Conservation (phyloP, 2,329 filamentous ascomycete genomes). For the Cordyceps cateniannulata region DNA sequence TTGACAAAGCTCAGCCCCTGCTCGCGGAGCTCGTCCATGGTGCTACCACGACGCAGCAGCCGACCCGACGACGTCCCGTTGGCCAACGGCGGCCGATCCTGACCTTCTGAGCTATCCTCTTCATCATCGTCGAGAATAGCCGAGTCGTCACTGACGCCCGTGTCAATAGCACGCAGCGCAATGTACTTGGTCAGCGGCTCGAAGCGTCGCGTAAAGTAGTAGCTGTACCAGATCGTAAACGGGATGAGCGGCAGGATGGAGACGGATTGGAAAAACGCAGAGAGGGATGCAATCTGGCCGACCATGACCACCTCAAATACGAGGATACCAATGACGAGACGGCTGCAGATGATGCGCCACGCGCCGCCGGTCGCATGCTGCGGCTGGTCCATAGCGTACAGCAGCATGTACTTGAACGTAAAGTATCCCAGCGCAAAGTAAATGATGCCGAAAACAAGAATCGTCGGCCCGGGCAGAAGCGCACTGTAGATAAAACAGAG, state of each 20-base stretch:
- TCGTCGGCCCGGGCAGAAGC: slow-evolving; percentile 69
- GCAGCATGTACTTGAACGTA: slow-evolving; percentile 92
- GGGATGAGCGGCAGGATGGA: slow-evolving; percentile 71
- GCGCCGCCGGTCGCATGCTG: slow-evolving; percentile 89
- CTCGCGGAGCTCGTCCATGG: slow-evolving; percentile 66
- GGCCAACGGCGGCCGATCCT: not conserved
- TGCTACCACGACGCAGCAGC: slow-evolving; percentile 50
- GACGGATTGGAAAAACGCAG: slow-evolving; percentile 65
- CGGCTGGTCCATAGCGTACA: slow-evolving; percentile 97
- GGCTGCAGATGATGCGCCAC: slow-evolving; percentile 95
- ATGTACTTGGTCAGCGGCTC: slow-evolving; percentile 90
- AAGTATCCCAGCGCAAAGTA: slow-evolving; percentile 83
- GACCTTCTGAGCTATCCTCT: slow-evolving; percentile 27
- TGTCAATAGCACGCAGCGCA: slow-evolving; percentile 75
- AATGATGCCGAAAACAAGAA: slow-evolving; percentile 73
- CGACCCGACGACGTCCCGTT: slow-evolving; percentile 24
- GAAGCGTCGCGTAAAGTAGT: slow-evolving; percentile 74
- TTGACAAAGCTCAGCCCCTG: slow-evolving; percentile 67
- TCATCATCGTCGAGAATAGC: slow-evolving; percentile 36
- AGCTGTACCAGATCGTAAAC: slow-evolving; percentile 82
- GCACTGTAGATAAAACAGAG: slow-evolving; percentile 94
- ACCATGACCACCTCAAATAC: slow-evolving; percentile 90
- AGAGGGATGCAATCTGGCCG: slow-evolving; percentile 70
- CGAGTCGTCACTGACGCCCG: slow-evolving; percentile 31
- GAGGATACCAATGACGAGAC: slow-evolving; percentile 76